Percentiles rank a stretch among this genome's conserved stretches.
Conservation (phyloP, 306 rosid species). For the Cyclanthera cordifolia region DNA sequence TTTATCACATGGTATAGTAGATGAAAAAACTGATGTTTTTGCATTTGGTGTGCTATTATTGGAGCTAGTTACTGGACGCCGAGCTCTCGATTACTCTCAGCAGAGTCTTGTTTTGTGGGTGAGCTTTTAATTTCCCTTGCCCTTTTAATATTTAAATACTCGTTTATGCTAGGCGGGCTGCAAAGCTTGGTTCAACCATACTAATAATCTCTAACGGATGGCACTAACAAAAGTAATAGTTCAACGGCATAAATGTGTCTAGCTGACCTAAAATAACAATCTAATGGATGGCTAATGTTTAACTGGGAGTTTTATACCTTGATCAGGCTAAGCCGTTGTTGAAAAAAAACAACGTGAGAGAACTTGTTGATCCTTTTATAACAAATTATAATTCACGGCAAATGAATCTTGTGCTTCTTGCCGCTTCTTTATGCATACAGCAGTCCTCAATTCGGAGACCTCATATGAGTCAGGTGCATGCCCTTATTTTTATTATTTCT, state of each 20-base stretch:
- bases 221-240: no score
- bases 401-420: conserved; percentile 53
- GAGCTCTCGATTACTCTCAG: conserved; percentile 89
- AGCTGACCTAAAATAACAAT: not conserved
- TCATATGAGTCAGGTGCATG: conserved; percentile 52
- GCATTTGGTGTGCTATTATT: conserved; percentile 82
- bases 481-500: conserved; percentile 8
- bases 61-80: conserved; percentile 77
- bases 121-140: conserved; percentile 10
- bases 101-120: conserved; percentile 98
- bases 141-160: not conserved
- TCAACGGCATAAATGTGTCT: no score
- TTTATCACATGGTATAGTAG: conserved; percentile 85
- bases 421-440: conserved; percentile 76
- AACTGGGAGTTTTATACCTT: not conserved
- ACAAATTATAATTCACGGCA: conserved; percentile 37
- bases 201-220: not conserved
- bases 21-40: conserved; percentile 87
- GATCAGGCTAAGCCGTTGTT: conserved; percentile 78
- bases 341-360: conserved; percentile 43
- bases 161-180: not conserved
- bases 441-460: conserved; percentile 80
- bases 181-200: not conserved
- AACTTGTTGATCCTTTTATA: conserved; percentile 55
- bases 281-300: not conserved